Conservation (phyloP, 768 basidiomycete species). For the Mycena vitilis region DNA sequence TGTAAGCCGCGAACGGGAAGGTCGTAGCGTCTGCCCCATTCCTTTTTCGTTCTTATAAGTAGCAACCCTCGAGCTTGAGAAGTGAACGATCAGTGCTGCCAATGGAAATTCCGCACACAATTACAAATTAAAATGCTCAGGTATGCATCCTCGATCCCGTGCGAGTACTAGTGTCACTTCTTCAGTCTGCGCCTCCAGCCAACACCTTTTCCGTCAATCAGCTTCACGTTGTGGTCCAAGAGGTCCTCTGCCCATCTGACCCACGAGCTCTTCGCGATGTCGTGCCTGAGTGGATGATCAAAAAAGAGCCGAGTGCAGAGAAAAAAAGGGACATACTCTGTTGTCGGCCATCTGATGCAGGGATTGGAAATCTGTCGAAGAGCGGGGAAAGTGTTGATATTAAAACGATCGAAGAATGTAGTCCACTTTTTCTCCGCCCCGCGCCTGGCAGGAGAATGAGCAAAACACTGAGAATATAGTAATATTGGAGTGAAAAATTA, state of each 20-base stretch:
- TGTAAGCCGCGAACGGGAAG: no score
- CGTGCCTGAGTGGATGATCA: slow-evolving; percentile 11
- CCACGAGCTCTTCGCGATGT: slow-evolving; percentile 28
- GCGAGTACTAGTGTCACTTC: background rate
- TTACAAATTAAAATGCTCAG: no score
- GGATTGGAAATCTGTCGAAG: slow-evolving; percentile 12
- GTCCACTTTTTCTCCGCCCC: slow-evolving; percentile 25
- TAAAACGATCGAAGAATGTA: slow-evolving; percentile 11
- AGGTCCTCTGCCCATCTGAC: slow-evolving; percentile 16
- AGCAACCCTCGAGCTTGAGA: no score
- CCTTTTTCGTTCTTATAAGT: no score
- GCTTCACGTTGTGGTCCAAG: slow-evolving; percentile 19
- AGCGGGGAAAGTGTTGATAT: slow-evolving; percentile 12
- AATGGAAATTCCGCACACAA: no score
- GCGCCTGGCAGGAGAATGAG: slow-evolving; percentile 3
- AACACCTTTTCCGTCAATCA: slow-evolving; percentile 10
- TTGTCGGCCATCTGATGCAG: slow-evolving; percentile 25
- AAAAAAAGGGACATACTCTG: slow-evolving; percentile 6
- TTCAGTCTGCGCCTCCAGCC: slow-evolving; percentile 26
- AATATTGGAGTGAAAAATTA: background rate
- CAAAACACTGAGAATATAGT: background rate
- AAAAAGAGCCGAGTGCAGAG: background rate
- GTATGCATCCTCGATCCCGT: no score
- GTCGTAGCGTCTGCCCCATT: no score
- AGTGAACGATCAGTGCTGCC: no score